Conservation (phyloP, 352 stramenopile species). For the Pythium biforme region DNA sequence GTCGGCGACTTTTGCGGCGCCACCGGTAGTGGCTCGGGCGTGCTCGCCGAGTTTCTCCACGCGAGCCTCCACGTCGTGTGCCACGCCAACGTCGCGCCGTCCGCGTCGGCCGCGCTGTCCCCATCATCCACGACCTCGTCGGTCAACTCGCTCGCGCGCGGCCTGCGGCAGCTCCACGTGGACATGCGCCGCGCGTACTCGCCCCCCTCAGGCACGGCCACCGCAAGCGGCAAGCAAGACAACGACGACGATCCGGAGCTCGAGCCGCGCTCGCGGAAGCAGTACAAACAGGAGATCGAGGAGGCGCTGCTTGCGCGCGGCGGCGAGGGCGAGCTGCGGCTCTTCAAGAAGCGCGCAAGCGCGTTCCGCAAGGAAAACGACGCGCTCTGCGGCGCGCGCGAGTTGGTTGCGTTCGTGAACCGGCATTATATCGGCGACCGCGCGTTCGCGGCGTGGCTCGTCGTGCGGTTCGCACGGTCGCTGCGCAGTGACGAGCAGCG, state of each 20-base stretch:
- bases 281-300: slow-evolving; percentile 67
- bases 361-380: slow-evolving; percentile 76
- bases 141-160: slow-evolving; percentile 13
- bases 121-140: slow-evolving; percentile 22
- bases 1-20: slow-evolving; percentile 55
- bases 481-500: slow-evolving; percentile 62
- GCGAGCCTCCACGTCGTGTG: slow-evolving; percentile 38
- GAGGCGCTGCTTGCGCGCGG: slow-evolving; percentile 49
- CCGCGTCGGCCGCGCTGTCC: slow-evolving; percentile 26
- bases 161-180: slow-evolving; percentile 39
- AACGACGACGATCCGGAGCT: neutral
- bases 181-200: slow-evolving; percentile 38
- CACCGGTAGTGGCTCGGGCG: slow-evolving; percentile 38
- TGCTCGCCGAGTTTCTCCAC: slow-evolving; percentile 64
- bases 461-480: slow-evolving; percentile 47
- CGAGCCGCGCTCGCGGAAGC: slow-evolving; percentile 34
- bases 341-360: slow-evolving; percentile 67
- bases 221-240: neutral
- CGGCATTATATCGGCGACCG: slow-evolving; percentile 41
- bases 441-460: slow-evolving; percentile 57
- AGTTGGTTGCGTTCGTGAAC: slow-evolving; percentile 53
- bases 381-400: slow-evolving; percentile 36
- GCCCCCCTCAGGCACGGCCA: slow-evolving; percentile 7
- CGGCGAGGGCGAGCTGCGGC: slow-evolving; percentile 53
- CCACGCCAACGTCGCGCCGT: slow-evolving; percentile 15